Percentiles rank a stretch among this genome's conserved stretches.
Evolutionary conservation across 2,329 filamentous ascomycete species (phyloP).

Genomic region (Trichothecium sympodiale): DNA sequence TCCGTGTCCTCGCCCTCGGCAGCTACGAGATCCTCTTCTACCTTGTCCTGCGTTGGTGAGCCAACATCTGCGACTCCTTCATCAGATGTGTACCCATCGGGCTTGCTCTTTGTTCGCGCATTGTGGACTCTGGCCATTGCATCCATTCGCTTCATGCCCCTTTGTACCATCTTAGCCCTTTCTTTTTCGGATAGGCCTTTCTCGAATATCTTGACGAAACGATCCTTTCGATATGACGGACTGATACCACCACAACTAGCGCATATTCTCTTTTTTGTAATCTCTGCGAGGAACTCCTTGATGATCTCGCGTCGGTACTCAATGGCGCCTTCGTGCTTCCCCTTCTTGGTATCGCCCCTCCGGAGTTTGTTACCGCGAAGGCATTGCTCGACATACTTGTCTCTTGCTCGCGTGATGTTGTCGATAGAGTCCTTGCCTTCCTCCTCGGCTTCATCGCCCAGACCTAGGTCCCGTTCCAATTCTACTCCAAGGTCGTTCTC

Average conservation of each 20-base stretch:
- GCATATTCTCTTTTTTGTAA: constrained; percentile 62
- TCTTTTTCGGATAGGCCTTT: constrained; percentile 67
- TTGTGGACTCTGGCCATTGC: constrained; percentile 43
- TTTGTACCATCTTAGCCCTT: constrained; percentile 63
- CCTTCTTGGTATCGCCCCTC: constrained; percentile 38
- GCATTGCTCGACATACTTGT: constrained; percentile 60
- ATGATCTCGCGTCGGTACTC: constrained; percentile 67
- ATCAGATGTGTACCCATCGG: constrained; percentile 41
- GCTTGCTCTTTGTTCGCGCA: constrained; percentile 25
- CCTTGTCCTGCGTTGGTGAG: constrained; percentile 15
- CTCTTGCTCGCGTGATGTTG: constrained; percentile 39
- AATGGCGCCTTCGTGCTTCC: constrained; percentile 74
- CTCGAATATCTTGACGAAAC: constrained; percentile 88
- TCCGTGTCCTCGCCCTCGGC: constrained; percentile 13
- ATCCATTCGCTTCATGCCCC: constrained; percentile 55
- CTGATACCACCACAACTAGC: constrained; percentile 57
- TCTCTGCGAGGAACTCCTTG: constrained; percentile 68
- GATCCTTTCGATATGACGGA: constrained; percentile 78
- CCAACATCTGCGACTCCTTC: constrained; percentile 61
- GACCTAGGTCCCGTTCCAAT: constrained; percentile 21
- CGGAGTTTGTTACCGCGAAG: constrained; percentile 49
- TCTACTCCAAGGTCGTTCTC: constrained; percentile 29
- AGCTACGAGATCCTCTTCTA: background rate
- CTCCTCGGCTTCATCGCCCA: constrained; percentile 50
- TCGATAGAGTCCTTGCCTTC: constrained; percentile 47